A percentile compares a stretch with the other conserved stretches of the same genome.
Evolutionary conservation across 495 filamentous ascomycete genomes (phyloP).

Genomic region (Delitschia confertaspora): DNA sequence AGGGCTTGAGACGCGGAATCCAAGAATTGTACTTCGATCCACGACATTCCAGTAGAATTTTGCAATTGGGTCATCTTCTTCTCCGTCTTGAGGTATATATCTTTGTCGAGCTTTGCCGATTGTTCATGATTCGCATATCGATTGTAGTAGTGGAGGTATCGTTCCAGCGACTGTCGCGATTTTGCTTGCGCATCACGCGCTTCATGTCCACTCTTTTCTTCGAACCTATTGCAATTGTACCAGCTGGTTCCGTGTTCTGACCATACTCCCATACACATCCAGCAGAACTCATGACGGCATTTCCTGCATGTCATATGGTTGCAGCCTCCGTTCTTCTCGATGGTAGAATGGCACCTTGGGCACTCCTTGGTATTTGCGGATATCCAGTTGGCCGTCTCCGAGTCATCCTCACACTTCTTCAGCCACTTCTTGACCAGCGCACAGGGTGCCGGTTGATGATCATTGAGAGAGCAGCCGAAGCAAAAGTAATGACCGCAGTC

Average conservation of each 20-base stretch:
- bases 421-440: slow-evolving; percentile 89
- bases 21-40: slow-evolving; percentile 98
- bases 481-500: slow-evolving; percentile 79
- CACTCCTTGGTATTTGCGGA: slow-evolving; percentile 98
- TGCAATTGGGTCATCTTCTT: slow-evolving; percentile 98
- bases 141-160: slow-evolving; percentile 97
- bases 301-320: slow-evolving; percentile 99
- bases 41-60: slow-evolving; percentile 86
- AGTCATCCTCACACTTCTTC: slow-evolving; percentile 97
- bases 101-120: slow-evolving; percentile 92
- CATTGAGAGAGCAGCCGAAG: slow-evolving; percentile 86
- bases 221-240: slow-evolving; percentile 98
- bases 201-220: slow-evolving; percentile 87
- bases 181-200: slow-evolving; percentile 84
- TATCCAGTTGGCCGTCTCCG: slow-evolving; percentile 98
- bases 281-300: slow-evolving; percentile 98
- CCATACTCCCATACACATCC: slow-evolving; percentile 99
- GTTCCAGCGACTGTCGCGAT: slow-evolving; percentile 79
- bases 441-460: slow-evolving; percentile 92
- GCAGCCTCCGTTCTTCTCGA: slow-evolving; percentile 98
- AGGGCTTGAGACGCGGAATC: slow-evolving; percentile 86
- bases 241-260: slow-evolving; percentile 98
- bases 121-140: slow-evolving; percentile 98
- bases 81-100: slow-evolving; percentile 90
- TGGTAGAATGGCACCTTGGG: slow-evolving; percentile 88